Base-by-base conservation (phyloP, 2,329 filamentous ascomycete genomes). In the Ampelomyces quisqualis region DNA sequence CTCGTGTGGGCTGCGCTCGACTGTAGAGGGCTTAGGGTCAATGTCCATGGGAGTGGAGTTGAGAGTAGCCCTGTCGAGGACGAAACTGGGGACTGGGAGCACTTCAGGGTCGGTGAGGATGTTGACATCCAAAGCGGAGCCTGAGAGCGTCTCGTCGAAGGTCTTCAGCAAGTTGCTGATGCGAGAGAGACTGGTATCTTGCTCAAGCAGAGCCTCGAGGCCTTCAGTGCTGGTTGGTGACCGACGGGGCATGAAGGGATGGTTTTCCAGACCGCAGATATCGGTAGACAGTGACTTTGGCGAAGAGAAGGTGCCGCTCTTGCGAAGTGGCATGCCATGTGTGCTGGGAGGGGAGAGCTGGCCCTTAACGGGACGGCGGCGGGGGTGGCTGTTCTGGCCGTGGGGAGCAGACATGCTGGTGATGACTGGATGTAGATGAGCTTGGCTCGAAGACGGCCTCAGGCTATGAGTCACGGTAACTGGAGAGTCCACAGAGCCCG, bases 61-160 rank as follows among this genome's bases (percentile, higher is more conserved):
- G 26, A 70, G 38, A 38, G 54, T 59, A 30, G 67, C 53, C 45
- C 62, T 61, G 45, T 70, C 61, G 33, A 73, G 62, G 50, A 71
- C 61, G 54, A 74, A 70, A 40, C 61, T 69, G 11, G 73, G 73
- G n/a, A 74, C 59, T 17, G 74, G 73, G 39, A 75, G 66, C 32
- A 76, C 73, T 48, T 76, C 72, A 10, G 69, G 71, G 53, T 76
- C 73, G 43, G 64, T 71, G 38, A 76, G 60, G 42, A 75, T 70
- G 56, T 61, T 69, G 7, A 51, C 64, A 49, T 60, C 65, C 11
- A 53, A 43, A 27, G 49, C 45, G 13, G 62, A 49, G 33, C 65
- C 64, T 38, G 71, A 61, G 24, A 68, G 48, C 47, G 69, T 71
- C 55, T 72, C 62, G 55, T 76, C 73, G 36, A 76, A 70, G 43